Base-by-base conservation (phyloP, 2,329 filamentous ascomycete genomes). In the Talaromyces pinophilus region DNA sequence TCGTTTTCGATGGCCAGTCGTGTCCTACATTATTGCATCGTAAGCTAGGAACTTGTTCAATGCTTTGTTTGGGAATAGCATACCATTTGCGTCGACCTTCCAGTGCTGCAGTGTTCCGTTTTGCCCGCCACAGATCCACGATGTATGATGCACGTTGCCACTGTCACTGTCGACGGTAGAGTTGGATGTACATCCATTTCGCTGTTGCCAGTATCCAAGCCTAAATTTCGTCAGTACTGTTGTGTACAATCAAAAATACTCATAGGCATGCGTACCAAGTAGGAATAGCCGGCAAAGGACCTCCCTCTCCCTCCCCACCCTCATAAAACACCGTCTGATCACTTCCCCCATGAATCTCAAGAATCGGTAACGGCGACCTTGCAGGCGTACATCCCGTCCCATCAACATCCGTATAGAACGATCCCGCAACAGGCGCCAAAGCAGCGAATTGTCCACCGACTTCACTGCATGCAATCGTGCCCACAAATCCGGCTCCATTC, bases 301-400 rank as follows among this genome's bases (percentile, higher is more conserved):
- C 81, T 1, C 78, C 78, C 2, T 78, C 76, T 2, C 81, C 77
- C n/a, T 75, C 75, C 1, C 78, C 80, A 1, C 83, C 83, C 1
- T 71, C 66, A 67, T 84, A 85, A 0, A 73, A 69, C 35, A 86
- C 84, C 0, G 79, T 82, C 3, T 68, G 74, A 71, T 86, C 84
- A 2, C 70, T 76, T 1, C 77, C 79, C n/a, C 84, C 83, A 70
- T 86, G 84, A 62, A 85, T 81, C 54, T 83, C 81, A 6, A 86
- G 72, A 13, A 86, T 76, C 1, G 83, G 83, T 2, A 84, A 67
- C 1, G 79, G 78, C 0, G 63, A 69, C 52, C 75, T 77, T 22
- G 73, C 74, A 0, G 81, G 77, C 3, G 68, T 72, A 72, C 81
- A 84, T 28, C 33, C 48, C 30, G 57, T 65, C 7, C 44, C 63